Base-by-base conservation (phyloP, 805 yeast genomes). In the Kuraishia hungarica region DNA sequence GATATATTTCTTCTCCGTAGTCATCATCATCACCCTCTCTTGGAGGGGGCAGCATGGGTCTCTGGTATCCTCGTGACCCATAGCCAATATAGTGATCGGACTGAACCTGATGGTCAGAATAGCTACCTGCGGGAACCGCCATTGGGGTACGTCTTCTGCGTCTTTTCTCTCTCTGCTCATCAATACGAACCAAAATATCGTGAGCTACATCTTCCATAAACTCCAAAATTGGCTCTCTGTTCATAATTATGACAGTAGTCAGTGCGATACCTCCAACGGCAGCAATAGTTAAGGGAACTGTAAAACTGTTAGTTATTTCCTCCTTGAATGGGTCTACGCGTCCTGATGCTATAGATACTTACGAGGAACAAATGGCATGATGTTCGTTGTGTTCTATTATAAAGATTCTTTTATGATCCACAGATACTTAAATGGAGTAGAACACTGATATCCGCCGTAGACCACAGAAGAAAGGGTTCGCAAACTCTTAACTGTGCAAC, bases 181-280 rank as follows among this genome's bases (percentile, higher is more conserved):
- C 58, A 10, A 59, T 35, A 26, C 22, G 39, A 43, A 8, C 62
- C 47, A 61, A 50, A 6, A 60, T 23, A 13, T 58, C 64, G 8
- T 57, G 51, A 2, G 65, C 59, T 13, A 53, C 51, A 24, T 62
- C 64, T 51, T 66, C 66, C 13, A 65, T 17, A 29, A 61, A 61
- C 6, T 67, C 68, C 10, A 51, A 51, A 23, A 69, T 64, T 53
- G 62, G 65, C 23, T 67, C 69, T 17, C 62, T 58, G 51, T 69
- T 60, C 23, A 55, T 52, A 29, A 59, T 58, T 10, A 63, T 26
- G 8, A 63, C 59, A 2, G 64, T 52, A 19, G 67, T 60, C n/a
- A 66, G 55, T 1, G 65, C 67, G 7, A 61, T 57, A 1, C 68
- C 66, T 1, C 65, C 65, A 7, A 60, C 59, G 21, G 62, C 55